phyloP scores from a whole-genome alignment of 495 filamentous ascomycete genomes.

The Penicillium desertorum region DNA sequence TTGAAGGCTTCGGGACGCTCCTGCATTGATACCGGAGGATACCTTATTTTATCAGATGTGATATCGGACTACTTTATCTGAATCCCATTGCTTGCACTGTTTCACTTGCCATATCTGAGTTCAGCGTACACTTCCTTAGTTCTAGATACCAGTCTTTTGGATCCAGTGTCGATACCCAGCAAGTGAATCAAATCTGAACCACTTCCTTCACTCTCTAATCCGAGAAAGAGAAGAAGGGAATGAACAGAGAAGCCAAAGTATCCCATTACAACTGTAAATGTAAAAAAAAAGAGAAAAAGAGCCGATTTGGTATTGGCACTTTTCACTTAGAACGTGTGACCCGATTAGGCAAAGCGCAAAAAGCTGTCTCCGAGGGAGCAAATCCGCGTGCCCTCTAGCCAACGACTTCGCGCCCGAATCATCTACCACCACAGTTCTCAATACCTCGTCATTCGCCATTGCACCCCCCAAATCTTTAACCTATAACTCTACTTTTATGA shows the following conservation, averaged over 20 bases:
- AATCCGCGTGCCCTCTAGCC: conserved; percentile 22
- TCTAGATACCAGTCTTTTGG: conserved; percentile 3
- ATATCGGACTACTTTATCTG: conserved; percentile 7
- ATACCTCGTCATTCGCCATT: not conserved
- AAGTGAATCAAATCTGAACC: conserved; percentile 13
- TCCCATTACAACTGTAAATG: not conserved
- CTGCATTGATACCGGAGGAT: conserved; percentile 6
- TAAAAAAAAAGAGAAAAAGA: not conserved
- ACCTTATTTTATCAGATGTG: not conserved
- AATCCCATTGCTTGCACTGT: conserved; percentile 8
- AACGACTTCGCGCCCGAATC: conserved; percentile 12
- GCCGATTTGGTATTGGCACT: not conserved
- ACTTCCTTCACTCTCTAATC: conserved; percentile 11
- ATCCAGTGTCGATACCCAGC: conserved; percentile 3
- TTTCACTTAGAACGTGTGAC: conserved; percentile 7
- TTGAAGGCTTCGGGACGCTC: conserved; percentile 2
- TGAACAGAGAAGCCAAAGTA: not conserved
- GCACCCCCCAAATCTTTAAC: not conserved
- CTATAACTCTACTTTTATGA: not conserved
- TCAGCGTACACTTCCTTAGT: conserved; percentile 1
- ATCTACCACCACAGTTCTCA: conserved; percentile 1
- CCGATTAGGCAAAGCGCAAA: conserved; percentile 42
- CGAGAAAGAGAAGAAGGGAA: not conserved
- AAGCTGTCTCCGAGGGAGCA: conserved; percentile 26
- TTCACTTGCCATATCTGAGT: not conserved